Evolutionary conservation across 1,139 yeast genomes (phyloP), one percentile per base, ranked within the genome.

Genomic region (Geotrichum carabidarum): DNA sequence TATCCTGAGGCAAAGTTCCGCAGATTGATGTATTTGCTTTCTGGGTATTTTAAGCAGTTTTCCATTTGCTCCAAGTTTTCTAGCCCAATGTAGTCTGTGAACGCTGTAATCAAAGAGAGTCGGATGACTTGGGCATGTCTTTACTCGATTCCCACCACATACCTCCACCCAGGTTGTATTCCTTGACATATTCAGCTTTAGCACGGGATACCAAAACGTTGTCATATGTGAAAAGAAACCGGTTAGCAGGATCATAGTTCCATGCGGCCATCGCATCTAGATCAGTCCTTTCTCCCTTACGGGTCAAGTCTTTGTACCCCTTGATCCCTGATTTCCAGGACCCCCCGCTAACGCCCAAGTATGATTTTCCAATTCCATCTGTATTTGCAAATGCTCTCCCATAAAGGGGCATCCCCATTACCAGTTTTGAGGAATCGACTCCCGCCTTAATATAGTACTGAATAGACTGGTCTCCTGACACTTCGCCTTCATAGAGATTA

Each of bases 141-240:
- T 95, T 96, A 54, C 83, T 77, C 0, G 95, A 84, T 64, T 90
- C 96, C 98, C 98, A 93, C 84, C 89, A 90, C 82, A 93, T 83
- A 0, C 87, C 96, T 0, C 98, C 98, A 0, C 84, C 95, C 8
- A 89, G 72, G 0, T 72, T 63, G 7, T 74, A 71, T 46, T 70
- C 64, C 32, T 60, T 63, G 8, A 84, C 80, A 62, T 80, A 90
- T 32, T 72, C 64, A 0, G 90, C 91, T 66, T 91, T 93, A 31
- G 67, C 65, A 8, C 69, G 64, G 1, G 79, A 79, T 1, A 84
- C 77, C 9, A 75, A 73, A 0, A 72, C 73, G 59, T 80, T 84
- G 66, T 91, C 99, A 68, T 85, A 91, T 0, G 79, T 76, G 2
- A 85, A 76, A 48, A 88, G 72, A 0, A 74, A 70, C 27, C 70